A percentile compares a stretch with the other conserved stretches of the same genome.
Evolutionary conservation across 2,329 filamentous ascomycete genomes (phyloP).

Genomic region (Talaromyces funiculosus): DNA sequence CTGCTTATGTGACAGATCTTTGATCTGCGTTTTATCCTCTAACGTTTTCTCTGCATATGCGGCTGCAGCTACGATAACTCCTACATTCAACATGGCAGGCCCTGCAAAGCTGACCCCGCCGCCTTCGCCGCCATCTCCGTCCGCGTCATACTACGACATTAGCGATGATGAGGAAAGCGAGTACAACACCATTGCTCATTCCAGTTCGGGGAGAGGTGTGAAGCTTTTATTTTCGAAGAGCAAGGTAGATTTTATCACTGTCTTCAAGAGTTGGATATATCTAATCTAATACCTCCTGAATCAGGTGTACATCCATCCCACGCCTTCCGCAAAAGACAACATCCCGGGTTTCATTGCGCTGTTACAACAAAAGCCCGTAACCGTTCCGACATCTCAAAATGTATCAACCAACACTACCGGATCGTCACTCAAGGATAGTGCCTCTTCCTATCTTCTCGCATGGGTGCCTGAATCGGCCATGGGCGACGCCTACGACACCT

Average conservation of each 20-base stretch:
- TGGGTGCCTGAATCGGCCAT: conserved; percentile 90
- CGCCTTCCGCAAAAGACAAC: conserved; percentile 89
- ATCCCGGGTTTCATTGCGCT: conserved; percentile 90
- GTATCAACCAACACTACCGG: conserved; percentile 38
- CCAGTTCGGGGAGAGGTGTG: conserved; percentile 70
- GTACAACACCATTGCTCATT: conserved; percentile 88
- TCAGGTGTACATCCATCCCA: conserved; percentile 88
- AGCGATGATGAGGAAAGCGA: conserved; percentile 94
- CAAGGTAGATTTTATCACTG: conserved; percentile 59
- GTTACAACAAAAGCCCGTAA: conserved; percentile 71
- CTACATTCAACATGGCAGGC: conserved; percentile 25
- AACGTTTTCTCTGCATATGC: not conserved
- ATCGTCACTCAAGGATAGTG: conserved; percentile 40
- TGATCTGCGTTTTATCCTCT: not conserved
- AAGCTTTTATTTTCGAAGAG: conserved; percentile 95
- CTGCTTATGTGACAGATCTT: not conserved
- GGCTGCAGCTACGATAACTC: not conserved
- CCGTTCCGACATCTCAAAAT: conserved; percentile 26
- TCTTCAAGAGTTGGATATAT: not conserved
- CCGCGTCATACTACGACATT: conserved; percentile 87
- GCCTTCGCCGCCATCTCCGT: conserved; percentile 59
- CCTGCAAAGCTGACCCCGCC: conserved; percentile 34
- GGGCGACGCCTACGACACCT: conserved; percentile 78
- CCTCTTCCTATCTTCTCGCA: conserved; percentile 75
- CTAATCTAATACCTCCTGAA: not conserved